Conservation (phyloP, 225 moss, liverwort and hornwort species). For the Straminergon stramineum region DNA sequence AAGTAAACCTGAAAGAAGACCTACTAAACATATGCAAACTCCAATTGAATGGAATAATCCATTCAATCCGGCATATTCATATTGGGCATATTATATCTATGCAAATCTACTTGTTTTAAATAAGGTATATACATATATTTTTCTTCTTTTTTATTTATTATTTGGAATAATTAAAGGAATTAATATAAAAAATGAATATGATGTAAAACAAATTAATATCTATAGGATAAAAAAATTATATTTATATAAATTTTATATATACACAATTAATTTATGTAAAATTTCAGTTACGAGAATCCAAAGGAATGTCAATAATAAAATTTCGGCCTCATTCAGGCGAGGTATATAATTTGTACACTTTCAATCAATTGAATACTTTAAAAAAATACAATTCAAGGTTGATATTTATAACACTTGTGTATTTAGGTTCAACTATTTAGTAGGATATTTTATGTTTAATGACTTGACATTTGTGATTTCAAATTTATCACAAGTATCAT, state of each 20-base stretch:
- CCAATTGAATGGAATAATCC: constrained; percentile 90
- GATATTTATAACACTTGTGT: no score
- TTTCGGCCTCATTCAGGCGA: constrained; percentile 98
- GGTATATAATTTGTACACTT: background rate
- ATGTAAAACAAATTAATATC: background rate
- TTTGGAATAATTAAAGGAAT: background rate
- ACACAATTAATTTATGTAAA: background rate
- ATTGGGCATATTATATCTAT: constrained; percentile 97
- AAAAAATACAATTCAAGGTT: background rate
- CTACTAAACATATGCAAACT: constrained; percentile 95
- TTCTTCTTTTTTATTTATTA: background rate
- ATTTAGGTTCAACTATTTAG: background rate
- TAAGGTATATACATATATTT: constrained; percentile 17
- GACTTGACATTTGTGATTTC: background rate
- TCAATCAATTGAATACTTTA: background rate
- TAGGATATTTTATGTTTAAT: background rate
- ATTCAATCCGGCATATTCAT: constrained; percentile 93
- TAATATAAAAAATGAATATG: no score
- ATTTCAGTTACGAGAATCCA: constrained; percentile 66
- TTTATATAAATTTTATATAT: background rate
- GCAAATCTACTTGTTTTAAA: constrained; percentile 80
- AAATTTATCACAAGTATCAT: background rate
- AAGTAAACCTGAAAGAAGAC: constrained; percentile 91
- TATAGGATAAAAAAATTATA: no score
- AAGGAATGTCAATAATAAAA: constrained; percentile 72